A percentile compares a stretch with the other conserved stretches of the same genome.
Evolutionary conservation across 768 basidiomycete species (phyloP).

Genomic region (Serendipita sp.): DNA sequence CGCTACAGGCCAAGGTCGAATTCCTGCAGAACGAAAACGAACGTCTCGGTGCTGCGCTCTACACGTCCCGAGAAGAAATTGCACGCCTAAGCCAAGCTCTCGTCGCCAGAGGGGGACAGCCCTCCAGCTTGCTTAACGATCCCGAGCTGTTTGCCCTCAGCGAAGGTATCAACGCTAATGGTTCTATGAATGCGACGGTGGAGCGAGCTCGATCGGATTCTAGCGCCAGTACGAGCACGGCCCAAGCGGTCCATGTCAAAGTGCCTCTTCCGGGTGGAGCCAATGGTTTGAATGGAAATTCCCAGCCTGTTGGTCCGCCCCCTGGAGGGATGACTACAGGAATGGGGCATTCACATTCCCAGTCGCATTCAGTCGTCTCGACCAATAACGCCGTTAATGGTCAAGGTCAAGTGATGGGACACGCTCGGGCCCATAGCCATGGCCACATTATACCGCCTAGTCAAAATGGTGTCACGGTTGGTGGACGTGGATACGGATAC

Average conservation of each 20-base stretch:
- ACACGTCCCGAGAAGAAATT: constrained; percentile 82
- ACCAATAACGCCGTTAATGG: background rate
- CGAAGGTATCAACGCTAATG: background rate
- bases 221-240: background rate
- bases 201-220: background rate
- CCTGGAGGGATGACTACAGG: background rate
- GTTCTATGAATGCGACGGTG: background rate
- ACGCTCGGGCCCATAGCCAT: background rate
- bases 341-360: background rate
- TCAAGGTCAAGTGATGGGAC: background rate
- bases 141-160: background rate
- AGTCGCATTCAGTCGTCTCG: background rate
- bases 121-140: background rate
- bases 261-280: background rate
- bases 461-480: background rate
- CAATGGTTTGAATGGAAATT: background rate
- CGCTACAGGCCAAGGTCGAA: constrained; percentile 88
- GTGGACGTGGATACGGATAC: constrained; percentile 1
- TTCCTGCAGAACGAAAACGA: constrained; percentile 88
- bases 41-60: constrained; percentile 70
- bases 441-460: background rate
- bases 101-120: background rate
- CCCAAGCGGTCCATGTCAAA: background rate
- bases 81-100: constrained; percentile 39
- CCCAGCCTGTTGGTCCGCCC: background rate